A percentile compares a stretch with the other conserved stretches of the same genome.
These are phyloP conservation scores for Excoecaria cochinchinensis DNA, from an alignment of 345 rosid genomes.

Conservation along the genomic window DNA sequence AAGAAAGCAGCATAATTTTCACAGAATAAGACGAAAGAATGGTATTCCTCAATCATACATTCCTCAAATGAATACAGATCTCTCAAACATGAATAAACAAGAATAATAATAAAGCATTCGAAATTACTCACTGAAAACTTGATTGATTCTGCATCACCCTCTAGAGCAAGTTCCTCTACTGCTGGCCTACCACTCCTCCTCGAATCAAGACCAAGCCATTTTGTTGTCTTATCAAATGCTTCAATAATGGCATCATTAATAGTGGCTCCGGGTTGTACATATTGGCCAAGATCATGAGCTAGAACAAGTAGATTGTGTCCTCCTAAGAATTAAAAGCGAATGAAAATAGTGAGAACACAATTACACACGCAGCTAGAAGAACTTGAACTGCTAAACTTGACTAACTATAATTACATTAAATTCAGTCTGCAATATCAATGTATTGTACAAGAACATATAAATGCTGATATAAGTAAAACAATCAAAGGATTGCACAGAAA, in stretches of 20 bases:
- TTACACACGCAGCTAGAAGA: neutral
- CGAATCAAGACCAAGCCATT: slow-evolving; percentile 95
- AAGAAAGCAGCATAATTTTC: slow-evolving; percentile 18
- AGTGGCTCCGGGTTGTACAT: too few relatives aligned
- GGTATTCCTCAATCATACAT: neutral
- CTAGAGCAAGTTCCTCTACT: slow-evolving; percentile 83
- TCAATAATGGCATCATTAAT: too few relatives aligned
- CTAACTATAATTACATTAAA: too few relatives aligned
- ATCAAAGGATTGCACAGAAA: too few relatives aligned
- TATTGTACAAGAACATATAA: neutral
- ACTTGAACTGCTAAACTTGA: neutral
- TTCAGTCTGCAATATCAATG: too few relatives aligned
- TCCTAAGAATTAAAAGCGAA: slow-evolving; percentile 23
- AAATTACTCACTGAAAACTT: slow-evolving; percentile 61
- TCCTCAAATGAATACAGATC: slow-evolving; percentile 2
- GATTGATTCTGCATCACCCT: slow-evolving; percentile 76
- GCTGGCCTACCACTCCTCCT: slow-evolving; percentile 95
- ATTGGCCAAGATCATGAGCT: too few relatives aligned
- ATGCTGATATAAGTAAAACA: too few relatives aligned
- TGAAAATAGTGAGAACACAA: slow-evolving; percentile 1
- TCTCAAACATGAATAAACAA: neutral
- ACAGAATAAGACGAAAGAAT: slow-evolving; percentile 4
- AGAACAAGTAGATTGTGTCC: too few relatives aligned
- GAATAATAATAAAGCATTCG: neutral
- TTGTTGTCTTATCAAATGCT: slow-evolving; percentile 9